Conservation (phyloP, 2,329 filamentous ascomycete genomes). For the Fonsecaea erecta region DNA sequence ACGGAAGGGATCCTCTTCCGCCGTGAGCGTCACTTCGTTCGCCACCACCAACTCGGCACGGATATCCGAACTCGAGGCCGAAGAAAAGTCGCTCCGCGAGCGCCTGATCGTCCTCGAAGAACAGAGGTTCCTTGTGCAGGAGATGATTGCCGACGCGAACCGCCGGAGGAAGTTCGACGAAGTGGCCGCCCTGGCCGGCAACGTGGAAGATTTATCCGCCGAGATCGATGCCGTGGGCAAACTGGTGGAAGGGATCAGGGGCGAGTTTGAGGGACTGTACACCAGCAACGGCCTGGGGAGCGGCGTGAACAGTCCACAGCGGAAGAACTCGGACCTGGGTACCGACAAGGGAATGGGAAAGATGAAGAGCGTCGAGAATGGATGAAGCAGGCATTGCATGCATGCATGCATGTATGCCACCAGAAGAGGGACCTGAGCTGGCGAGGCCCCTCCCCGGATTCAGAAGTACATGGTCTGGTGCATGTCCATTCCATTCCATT, state of each 20-base stretch:
- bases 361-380: conserved; percentile 25
- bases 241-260: conserved; percentile 64
- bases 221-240: conserved; percentile 73
- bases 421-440: too few species aligned
- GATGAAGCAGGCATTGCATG: conserved; percentile 7
- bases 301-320: conserved; percentile 32
- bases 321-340: conserved; percentile 11
- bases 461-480: too few species aligned
- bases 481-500: too few species aligned
- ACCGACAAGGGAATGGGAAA: conserved; percentile 4
- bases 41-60: conserved; percentile 37
- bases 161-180: conserved; percentile 83
- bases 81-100: conserved; percentile 82
- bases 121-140: conserved; percentile 84
- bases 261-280: conserved; percentile 63
- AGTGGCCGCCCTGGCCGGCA: conserved; percentile 75
- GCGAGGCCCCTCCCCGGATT: too few species aligned
- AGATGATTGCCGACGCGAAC: conserved; percentile 80
- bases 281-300: conserved; percentile 37
- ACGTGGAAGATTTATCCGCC: conserved; percentile 77
- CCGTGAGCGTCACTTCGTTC: conserved; percentile 59
- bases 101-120: conserved; percentile 84
- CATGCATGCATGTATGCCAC: too few species aligned
- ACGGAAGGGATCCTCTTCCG: conserved; percentile 55
- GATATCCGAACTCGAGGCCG: conserved; percentile 72